Conservation (phyloP, 2,329 filamentous ascomycete species). For the Trichophyton schoenleinii region DNA sequence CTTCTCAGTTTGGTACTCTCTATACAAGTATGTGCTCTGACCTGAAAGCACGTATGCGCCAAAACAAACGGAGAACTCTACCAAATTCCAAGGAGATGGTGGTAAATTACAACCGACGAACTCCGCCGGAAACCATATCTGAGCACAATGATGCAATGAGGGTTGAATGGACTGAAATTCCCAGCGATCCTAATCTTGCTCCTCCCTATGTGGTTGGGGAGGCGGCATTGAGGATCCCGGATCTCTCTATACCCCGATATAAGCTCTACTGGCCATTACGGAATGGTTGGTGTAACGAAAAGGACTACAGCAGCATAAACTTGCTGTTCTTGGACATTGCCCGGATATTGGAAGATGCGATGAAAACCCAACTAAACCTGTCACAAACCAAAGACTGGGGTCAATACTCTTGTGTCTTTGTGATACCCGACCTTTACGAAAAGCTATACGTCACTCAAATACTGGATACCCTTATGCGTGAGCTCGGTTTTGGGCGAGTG, state of each 20-base stretch:
- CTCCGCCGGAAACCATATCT: conserved; percentile 71
- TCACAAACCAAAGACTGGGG: conserved; percentile 67
- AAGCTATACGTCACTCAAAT: conserved; percentile 79
- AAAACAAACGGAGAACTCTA: conserved; percentile 85
- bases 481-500: conserved; percentile 78
- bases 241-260: conserved; percentile 78
- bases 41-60: conserved; percentile 78
- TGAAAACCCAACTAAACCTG: conserved; percentile 72
- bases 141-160: conserved; percentile 91
- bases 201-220: conserved; percentile 69
- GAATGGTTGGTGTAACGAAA: conserved; percentile 78
- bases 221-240: conserved; percentile 73
- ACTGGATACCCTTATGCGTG: conserved; percentile 71
- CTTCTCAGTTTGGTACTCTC: conserved; percentile 43
- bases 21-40: conserved; percentile 76
- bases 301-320: conserved; percentile 68
- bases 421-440: conserved; percentile 94
- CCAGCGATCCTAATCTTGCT: conserved; percentile 45
- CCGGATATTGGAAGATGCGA: conserved; percentile 70
- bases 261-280: conserved; percentile 87
- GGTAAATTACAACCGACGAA: conserved; percentile 81
- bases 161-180: conserved; percentile 88
- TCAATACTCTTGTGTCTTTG: conserved; percentile 91
- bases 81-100: conserved; percentile 97
- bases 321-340: conserved; percentile 79